Evolutionary conservation across 352 stramenopile species (phyloP).

Genomic region (Pythium coloratum): DNA sequence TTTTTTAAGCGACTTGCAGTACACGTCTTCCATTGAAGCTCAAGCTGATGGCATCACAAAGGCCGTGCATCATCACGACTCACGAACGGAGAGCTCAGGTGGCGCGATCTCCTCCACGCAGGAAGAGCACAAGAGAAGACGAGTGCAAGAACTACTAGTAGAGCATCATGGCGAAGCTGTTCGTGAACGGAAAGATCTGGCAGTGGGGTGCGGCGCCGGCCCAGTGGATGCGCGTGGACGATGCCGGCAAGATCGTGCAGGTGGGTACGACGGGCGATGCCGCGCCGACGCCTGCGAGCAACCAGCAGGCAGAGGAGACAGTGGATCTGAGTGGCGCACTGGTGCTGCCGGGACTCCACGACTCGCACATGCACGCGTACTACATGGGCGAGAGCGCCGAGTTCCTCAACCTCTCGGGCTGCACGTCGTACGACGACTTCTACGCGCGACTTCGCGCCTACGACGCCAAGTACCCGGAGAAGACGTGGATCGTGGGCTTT

Average conservation of each 20-base stretch:
- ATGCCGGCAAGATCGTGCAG: slow-evolving; percentile 40
- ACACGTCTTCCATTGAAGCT: not conserved
- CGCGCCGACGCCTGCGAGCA: slow-evolving; percentile 13
- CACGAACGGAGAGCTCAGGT: not conserved
- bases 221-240: slow-evolving; percentile 61
- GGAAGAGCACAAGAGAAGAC: not conserved
- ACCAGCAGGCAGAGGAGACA: slow-evolving; percentile 13
- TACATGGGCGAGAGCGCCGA: slow-evolving; percentile 80
- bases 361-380: slow-evolving; percentile 89
- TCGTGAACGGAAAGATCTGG: slow-evolving; percentile 74
- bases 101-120: not conserved
- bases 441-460: slow-evolving; percentile 49
- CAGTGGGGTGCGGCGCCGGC: slow-evolving; percentile 44
- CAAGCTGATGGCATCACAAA: slow-evolving; percentile 1
- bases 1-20: not conserved
- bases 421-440: slow-evolving; percentile 75
- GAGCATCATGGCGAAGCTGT: slow-evolving; percentile 22
- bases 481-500: slow-evolving; percentile 79
- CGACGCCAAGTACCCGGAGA: slow-evolving; percentile 58
- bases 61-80: not conserved
- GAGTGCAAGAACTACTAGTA: not conserved
- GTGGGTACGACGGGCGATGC: slow-evolving; percentile 29
- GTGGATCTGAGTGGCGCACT: slow-evolving; percentile 56
- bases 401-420: slow-evolving; percentile 82
- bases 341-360: slow-evolving; percentile 85